phyloP scores from a whole-genome alignment of 306 rosid species.

The Rubus idaeus region DNA sequence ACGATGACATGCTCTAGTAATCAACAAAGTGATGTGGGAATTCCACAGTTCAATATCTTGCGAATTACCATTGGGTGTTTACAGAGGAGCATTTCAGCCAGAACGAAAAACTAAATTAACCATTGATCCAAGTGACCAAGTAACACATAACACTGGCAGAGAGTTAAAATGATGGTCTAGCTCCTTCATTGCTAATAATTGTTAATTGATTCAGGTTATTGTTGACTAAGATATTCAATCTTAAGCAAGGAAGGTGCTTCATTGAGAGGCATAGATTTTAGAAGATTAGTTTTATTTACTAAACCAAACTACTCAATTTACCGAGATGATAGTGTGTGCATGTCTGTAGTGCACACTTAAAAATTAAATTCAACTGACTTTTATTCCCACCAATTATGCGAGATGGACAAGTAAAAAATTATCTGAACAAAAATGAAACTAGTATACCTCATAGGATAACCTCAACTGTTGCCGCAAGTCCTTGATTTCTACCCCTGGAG shows the following conservation, averaged over 20 bases:
- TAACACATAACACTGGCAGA: background rate
- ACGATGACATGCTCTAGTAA: background rate
- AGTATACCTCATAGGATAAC: conserved; percentile 63
- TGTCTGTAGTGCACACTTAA: background rate
- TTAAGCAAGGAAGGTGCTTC: background rate
- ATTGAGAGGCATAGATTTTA: background rate
- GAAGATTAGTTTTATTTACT: background rate
- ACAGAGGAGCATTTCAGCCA: background rate
- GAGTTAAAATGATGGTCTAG: background rate
- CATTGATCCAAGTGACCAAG: conserved; percentile 1
- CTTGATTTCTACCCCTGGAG: conserved; percentile 64
- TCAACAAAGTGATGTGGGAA: background rate
- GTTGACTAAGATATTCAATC: background rate
- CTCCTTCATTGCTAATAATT: background rate
- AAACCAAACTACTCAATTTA: background rate
- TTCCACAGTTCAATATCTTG: background rate
- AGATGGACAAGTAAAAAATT: conserved; percentile 19
- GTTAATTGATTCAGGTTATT: background rate
- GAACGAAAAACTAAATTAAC: background rate
- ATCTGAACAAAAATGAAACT: conserved; percentile 14
- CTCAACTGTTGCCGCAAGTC: conserved; percentile 68
- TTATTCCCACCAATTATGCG: background rate
- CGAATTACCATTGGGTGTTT: background rate
- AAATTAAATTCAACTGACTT: background rate
- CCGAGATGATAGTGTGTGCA: background rate